Percentiles rank a stretch among this genome's conserved stretches.
phyloP scores from a whole-genome alignment of 108 stramenopile genomes.

The Chaetoceros muelleri region DNA sequence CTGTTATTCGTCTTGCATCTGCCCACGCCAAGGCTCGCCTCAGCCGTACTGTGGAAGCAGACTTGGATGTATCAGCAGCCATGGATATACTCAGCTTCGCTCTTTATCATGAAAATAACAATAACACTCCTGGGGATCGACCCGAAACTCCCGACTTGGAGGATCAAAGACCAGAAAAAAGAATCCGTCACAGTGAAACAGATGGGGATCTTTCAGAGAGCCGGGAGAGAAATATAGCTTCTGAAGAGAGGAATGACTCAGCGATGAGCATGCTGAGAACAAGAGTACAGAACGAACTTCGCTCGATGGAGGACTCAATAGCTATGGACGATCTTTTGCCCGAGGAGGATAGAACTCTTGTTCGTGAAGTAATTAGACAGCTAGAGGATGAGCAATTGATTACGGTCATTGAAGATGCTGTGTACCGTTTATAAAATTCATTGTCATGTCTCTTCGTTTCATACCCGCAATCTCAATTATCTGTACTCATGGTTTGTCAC shows the following conservation, averaged over 20 bases:
- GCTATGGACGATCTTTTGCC: no score
- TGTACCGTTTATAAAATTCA: no score
- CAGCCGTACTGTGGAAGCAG: constrained; percentile 52
- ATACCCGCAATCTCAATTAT: no score
- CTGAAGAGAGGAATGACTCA: constrained; percentile 15
- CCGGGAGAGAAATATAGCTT: constrained; percentile 4
- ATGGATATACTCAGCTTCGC: constrained; percentile 86
- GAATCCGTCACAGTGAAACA: constrained; percentile 2
- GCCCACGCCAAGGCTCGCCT: constrained; percentile 94
- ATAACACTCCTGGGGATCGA: not conserved
- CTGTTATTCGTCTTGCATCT: constrained; percentile 93
- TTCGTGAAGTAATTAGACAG: no score
- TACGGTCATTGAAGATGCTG: no score
- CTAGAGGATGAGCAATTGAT: no score
- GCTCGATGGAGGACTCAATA: not conserved
- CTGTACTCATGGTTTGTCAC: no score
- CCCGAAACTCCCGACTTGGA: constrained; percentile 3
- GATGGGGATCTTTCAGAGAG: not conserved
- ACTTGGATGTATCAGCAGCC: constrained; percentile 63
- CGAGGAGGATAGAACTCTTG: no score
- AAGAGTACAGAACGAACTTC: not conserved
- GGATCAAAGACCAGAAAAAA: not conserved
- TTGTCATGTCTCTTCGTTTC: no score
- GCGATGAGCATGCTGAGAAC: constrained; percentile 6
- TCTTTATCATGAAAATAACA: constrained; percentile 72